Percentiles rank a stretch among this genome's conserved stretches.
Evolutionary conservation across 169 alveolate genomes (phyloP).

Genomic region (Babesia gibsoni): DNA sequence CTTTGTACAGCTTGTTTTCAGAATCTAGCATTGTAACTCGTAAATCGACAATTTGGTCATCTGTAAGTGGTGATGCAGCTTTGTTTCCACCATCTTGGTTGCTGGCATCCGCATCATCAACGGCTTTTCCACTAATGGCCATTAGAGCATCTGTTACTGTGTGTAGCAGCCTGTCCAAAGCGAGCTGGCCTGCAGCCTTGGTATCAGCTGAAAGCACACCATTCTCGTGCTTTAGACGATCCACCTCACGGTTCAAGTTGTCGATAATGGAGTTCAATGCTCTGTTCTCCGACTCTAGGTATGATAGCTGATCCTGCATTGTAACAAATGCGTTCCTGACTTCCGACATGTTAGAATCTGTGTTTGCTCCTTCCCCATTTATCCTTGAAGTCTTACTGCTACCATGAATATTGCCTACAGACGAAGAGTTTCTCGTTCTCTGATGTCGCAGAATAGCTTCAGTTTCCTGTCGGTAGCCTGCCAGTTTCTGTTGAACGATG

Average conservation of each 20-base stretch:
- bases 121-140: neutral
- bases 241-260: neutral
- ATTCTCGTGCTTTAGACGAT: neutral
- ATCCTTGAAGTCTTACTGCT: constrained; percentile 9
- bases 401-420: neutral
- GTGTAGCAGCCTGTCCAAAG: constrained; percentile 8
- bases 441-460: constrained; percentile 2
- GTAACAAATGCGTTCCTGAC: neutral
- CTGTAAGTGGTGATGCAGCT: neutral
- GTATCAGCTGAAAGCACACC: neutral
- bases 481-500: neutral
- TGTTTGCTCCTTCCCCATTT: neutral
- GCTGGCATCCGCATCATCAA: constrained; percentile 16
- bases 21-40: constrained; percentile 16
- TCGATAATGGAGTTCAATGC: neutral
- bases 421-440: neutral
- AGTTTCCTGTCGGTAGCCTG: constrained; percentile 3
- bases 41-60: neutral
- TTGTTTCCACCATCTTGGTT: neutral
- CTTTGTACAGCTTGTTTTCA: constrained; percentile 45
- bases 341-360: constrained; percentile 10
- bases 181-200: constrained; percentile 4
- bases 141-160: constrained; percentile 5
- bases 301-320: neutral
- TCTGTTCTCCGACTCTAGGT: constrained; percentile 10